Percentiles rank a stretch among this genome's conserved stretches.
These are phyloP conservation scores for Tremella mesenterica DNA, from an alignment of 768 basidiomycete genomes.

Conservation along the genomic window DNA sequence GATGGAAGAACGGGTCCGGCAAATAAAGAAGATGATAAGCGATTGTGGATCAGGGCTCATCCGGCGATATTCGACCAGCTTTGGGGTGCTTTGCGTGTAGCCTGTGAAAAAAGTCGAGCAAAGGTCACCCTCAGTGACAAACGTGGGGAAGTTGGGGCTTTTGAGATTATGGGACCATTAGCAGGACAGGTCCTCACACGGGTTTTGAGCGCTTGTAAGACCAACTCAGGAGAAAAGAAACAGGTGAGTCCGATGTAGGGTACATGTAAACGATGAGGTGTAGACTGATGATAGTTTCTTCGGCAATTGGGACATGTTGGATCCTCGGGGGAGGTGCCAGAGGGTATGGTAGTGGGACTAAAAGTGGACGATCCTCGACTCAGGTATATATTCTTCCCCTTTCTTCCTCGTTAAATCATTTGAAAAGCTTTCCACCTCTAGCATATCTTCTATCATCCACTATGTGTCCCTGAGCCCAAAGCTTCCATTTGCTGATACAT, in stretches of 20 bases:
- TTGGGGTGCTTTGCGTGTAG: constrained; percentile 51
- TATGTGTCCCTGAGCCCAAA: too few relatives aligned
- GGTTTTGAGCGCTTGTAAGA: constrained; percentile 41
- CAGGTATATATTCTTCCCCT: constrained; percentile 50
- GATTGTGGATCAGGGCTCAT: constrained; percentile 64
- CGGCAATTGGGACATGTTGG: constrained; percentile 54
- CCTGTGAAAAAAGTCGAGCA: constrained; percentile 46
- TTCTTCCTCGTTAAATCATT: neutral
- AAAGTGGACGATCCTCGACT: constrained; percentile 78
- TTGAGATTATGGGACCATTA: constrained; percentile 84
- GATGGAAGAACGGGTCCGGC: neutral
- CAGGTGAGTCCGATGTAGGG: too few relatives aligned
- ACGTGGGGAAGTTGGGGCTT: constrained; percentile 62
- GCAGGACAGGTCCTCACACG: constrained; percentile 57
- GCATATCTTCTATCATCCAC: too few relatives aligned
- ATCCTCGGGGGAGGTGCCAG: constrained; percentile 59
- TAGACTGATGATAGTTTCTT: constrained; percentile 44
- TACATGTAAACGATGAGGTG: too few relatives aligned
- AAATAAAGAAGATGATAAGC: too few relatives aligned
- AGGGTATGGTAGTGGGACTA: constrained; percentile 69
- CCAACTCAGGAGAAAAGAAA: constrained; percentile 2
- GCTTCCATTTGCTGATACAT: too few relatives aligned
- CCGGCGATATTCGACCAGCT: constrained; percentile 61
- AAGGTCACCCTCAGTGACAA: constrained; percentile 57
- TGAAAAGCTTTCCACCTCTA: neutral